These are phyloP conservation scores for Linum trigynum DNA, from an alignment of 345 rosid species.

Conservation along the genomic window DNA sequence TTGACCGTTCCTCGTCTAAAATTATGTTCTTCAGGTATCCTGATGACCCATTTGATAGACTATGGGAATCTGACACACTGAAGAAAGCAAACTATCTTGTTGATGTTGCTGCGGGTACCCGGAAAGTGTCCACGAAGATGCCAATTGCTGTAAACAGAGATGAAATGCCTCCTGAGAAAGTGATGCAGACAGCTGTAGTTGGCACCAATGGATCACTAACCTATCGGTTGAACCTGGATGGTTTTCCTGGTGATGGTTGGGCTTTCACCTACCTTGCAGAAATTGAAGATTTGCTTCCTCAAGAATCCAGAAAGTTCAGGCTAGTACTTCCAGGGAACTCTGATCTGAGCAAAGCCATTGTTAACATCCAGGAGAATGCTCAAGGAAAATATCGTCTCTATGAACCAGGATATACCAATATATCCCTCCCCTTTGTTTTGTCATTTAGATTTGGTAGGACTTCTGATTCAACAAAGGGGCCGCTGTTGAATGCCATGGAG, in stretches of 20 bases:
- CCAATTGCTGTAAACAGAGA: conserved; percentile 36
- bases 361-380: conserved; percentile 87
- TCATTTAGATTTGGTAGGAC: conserved; percentile 71
- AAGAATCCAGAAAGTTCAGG: conserved; percentile 81
- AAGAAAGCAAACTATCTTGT: conserved; percentile 87
- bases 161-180: conserved; percentile 77
- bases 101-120: conserved; percentile 89
- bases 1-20: not conserved
- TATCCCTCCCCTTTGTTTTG: conserved; percentile 74
- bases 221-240: conserved; percentile 82
- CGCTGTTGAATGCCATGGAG: conserved; percentile 95
- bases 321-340: conserved; percentile 63
- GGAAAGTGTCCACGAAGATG: conserved; percentile 50
- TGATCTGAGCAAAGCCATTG: conserved; percentile 63
- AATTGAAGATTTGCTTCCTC: conserved; percentile 61
- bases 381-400: conserved; percentile 63
- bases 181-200: conserved; percentile 99
- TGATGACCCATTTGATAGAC: conserved; percentile 90
- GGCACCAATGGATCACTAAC: conserved; percentile 86
- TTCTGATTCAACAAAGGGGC: conserved; percentile 79
- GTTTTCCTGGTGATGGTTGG: conserved; percentile 93
- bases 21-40: conserved; percentile 53
- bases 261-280: conserved; percentile 83
- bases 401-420: conserved; percentile 75
- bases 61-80: conserved; percentile 81